A percentile compares a stretch with the other conserved stretches of the same genome.
Evolutionary conservation across 2,329 filamentous ascomycete species (phyloP).

Genomic region (Aspergillus versicolor): DNA sequence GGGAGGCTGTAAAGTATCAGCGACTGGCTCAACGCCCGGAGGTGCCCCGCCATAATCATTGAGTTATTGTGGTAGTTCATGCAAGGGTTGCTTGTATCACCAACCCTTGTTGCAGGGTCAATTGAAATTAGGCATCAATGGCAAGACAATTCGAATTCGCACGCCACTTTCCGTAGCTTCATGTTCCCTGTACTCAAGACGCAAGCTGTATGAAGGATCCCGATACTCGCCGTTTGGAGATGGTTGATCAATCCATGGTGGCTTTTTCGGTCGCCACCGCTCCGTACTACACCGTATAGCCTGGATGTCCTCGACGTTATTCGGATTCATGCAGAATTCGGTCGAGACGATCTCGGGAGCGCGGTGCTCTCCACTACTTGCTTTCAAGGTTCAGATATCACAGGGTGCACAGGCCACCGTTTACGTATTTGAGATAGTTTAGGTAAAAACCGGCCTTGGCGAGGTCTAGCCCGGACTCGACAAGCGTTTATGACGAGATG

Average conservation of each 20-base stretch:
- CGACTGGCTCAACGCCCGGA: constrained; percentile 45
- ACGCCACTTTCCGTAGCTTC: not conserved
- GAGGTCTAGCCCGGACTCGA: not conserved
- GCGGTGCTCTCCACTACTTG: not conserved
- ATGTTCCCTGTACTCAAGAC: not conserved
- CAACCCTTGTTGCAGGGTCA: not conserved
- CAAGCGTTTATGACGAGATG: constrained; percentile 3
- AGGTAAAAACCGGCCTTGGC: constrained; percentile 11
- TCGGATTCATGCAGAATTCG: not conserved
- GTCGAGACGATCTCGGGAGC: not conserved
- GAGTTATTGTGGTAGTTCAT: constrained; percentile 7
- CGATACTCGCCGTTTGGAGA: not conserved
- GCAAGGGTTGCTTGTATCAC: not conserved
- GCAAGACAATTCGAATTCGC: not conserved
- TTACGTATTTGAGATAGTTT: not conserved
- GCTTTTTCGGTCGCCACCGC: not conserved
- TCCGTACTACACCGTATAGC: not conserved
- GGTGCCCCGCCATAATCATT: constrained; percentile 49
- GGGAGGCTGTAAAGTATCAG: constrained; percentile 48
- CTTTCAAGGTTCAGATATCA: not conserved
- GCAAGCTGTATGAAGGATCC: not conserved
- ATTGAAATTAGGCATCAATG: constrained; percentile 1
- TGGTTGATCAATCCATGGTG: not conserved
- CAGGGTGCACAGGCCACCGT: not conserved
- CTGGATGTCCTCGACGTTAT: not conserved